phyloP scores from a whole-genome alignment of 176 grass and related monocot genomes.

The Neostapfia colusana region DNA sequence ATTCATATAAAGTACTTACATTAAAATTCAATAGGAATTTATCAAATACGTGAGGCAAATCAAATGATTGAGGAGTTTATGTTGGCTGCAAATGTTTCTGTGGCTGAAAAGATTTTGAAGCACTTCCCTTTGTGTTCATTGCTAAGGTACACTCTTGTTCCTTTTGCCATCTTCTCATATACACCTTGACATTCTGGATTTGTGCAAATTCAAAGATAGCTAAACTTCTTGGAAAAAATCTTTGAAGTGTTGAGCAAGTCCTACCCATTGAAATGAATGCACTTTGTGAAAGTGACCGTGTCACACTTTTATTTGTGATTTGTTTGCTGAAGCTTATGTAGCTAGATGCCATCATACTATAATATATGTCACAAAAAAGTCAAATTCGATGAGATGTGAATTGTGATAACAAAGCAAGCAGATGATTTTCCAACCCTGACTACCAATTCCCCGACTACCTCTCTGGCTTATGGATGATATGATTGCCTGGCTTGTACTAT shows the following conservation, averaged over 20 bases:
- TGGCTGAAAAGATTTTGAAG: conserved; percentile 96
- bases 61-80: conserved; percentile 99
- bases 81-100: conserved; percentile 93
- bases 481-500: not conserved
- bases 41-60: conserved; percentile 99
- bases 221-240: conserved; percentile 6
- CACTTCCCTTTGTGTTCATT: conserved; percentile 82
- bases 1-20: conserved; percentile 37
- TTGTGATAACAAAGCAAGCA: not conserved
- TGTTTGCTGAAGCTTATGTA: conserved; percentile 1
- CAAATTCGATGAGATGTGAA: not conserved
- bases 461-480: no score
- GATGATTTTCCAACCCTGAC: no score
- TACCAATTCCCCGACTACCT: no score
- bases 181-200: not conserved
- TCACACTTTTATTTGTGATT: not conserved
- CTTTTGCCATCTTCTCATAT: conserved; percentile 22
- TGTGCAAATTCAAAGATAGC: not conserved
- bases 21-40: conserved; percentile 68
- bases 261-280: not conserved
- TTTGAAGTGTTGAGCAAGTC: not conserved
- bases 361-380: not conserved
- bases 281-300: not conserved
- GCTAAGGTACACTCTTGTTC: conserved; percentile 59
- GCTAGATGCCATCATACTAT: not conserved